Base-by-base conservation (phyloP, 176 grass and related monocot genomes). In the Tillandsia leiboldiana region DNA sequence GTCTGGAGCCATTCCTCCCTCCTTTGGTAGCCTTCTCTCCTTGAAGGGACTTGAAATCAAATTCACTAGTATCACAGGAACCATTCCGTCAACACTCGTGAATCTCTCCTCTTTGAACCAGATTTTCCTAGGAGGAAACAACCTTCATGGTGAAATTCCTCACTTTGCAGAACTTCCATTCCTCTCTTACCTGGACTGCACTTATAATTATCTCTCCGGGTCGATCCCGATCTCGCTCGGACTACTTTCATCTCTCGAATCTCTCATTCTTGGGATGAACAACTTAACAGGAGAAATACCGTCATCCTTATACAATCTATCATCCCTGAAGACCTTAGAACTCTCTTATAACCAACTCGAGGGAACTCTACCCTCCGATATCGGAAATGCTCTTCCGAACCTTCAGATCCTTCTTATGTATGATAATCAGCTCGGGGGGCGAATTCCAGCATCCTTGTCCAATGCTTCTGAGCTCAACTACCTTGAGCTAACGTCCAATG, bases 321-420 rank as follows among this genome's bases (percentile, higher is more conserved):
- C 66, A 10, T 29, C 17, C 9, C 59, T 88, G 11, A 56, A 0
- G 8, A 6, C 0, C 50, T 56, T 88, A 29, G 28, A 48, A 12
- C 2, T 84, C 42, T 49, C 49, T 2, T 9, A 13, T 7, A 89
- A 89, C 23, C 2, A 15, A 1, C 56, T 85, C 23, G 13, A 2
- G 14, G 83, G 73, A 49, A 77, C 33, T 42, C 51, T 81, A 22
- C 70, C 74, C 3, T 24, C 15, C 11, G 17, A 70, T 11, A 71
- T 86, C 29, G 74, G 78, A 5, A 26, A 83, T 8, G 53, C 71
- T 47, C 72, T 87, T 50, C 72, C 76, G 3, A 76, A 76, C 11
- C 53, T 88, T 18, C 20, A 13, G 0, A 4, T 1, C 14, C 11
- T 87, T 42, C 1, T 1, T 0, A 2, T 66, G 62, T 5, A 0